Conservation (phyloP, 768 basidiomycete genomes). For the Suillus hirtellus region DNA sequence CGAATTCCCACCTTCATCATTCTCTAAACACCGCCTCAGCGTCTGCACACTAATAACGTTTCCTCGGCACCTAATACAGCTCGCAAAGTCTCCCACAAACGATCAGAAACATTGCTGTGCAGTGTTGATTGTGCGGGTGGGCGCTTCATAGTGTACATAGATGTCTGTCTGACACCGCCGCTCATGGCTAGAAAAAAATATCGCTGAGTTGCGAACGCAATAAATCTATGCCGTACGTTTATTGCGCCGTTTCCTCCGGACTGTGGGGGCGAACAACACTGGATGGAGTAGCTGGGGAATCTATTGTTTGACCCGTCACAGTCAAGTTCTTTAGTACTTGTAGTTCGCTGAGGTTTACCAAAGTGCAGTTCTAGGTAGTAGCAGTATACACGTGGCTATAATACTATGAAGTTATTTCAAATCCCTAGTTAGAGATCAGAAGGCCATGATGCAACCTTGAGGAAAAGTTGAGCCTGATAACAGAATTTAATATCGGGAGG, state of each 20-base stretch:
- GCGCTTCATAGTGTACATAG: too few species aligned
- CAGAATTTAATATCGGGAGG: background rate
- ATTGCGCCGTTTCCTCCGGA: background rate
- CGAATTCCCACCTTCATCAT: conserved; percentile 4
- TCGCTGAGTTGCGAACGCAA: background rate
- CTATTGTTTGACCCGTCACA: background rate
- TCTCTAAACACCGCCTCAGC: background rate
- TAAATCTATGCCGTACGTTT: background rate
- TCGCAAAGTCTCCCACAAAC: background rate
- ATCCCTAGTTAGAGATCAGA: background rate
- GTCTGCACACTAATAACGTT: background rate
- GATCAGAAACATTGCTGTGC: background rate
- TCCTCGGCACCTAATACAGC: background rate
- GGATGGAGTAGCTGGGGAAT: background rate
- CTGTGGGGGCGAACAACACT: background rate
- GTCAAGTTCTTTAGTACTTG: background rate
- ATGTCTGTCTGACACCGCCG: background rate
- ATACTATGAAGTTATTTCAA: background rate
- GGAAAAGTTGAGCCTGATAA: background rate
- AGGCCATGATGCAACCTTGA: background rate
- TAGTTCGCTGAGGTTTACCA: background rate
- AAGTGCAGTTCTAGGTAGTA: background rate
- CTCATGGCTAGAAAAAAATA: background rate
- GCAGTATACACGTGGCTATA: background rate
- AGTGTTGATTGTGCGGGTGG: background rate